Conservation (phyloP, 768 basidiomycete genomes). For the Terana coerulea region DNA sequence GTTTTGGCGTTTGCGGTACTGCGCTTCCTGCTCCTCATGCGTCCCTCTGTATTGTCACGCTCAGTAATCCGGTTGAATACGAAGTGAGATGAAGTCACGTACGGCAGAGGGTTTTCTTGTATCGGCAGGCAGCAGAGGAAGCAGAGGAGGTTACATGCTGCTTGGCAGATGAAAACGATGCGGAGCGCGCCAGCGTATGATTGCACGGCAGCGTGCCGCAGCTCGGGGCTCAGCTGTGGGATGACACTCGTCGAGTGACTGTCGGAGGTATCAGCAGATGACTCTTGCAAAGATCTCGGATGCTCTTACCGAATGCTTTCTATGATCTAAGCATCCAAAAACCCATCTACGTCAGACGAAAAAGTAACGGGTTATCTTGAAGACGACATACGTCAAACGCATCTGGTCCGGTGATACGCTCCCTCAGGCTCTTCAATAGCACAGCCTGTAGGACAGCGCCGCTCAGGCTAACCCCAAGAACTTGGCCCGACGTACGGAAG, state of each 20-base stretch:
- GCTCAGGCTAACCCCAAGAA: conserved; percentile 87
- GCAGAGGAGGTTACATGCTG: conserved; percentile 59
- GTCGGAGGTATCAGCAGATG: not conserved
- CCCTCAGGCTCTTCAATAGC: conserved; percentile 63
- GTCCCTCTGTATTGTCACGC: conserved; percentile 51
- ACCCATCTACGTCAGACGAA: conserved; percentile 13
- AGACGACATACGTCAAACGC: conserved; percentile 60
- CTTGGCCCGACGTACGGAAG: conserved; percentile 92
- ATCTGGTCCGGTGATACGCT: conserved; percentile 72
- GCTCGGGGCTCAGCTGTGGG: conserved; percentile 51
- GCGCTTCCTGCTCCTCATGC: conserved; percentile 57
- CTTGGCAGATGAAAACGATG: conserved; percentile 80
- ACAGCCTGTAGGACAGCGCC: conserved; percentile 83
- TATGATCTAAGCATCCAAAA: conserved; percentile 56
- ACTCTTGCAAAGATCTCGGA: not conserved
- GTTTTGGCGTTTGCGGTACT: conserved; percentile 42
- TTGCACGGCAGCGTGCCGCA: conserved; percentile 60
- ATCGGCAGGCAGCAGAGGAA: conserved; percentile 73
- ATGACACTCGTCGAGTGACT: conserved; percentile 76
- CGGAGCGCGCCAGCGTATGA: conserved; percentile 79
- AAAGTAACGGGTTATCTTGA: not conserved
- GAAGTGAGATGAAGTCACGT: conserved; percentile 13
- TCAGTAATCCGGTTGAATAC: not conserved
- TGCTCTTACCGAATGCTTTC: conserved; percentile 56
- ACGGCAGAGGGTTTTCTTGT: conserved; percentile 66